Conservation (phyloP, 495 filamentous ascomycete genomes). For the Entonaema liquescens region DNA sequence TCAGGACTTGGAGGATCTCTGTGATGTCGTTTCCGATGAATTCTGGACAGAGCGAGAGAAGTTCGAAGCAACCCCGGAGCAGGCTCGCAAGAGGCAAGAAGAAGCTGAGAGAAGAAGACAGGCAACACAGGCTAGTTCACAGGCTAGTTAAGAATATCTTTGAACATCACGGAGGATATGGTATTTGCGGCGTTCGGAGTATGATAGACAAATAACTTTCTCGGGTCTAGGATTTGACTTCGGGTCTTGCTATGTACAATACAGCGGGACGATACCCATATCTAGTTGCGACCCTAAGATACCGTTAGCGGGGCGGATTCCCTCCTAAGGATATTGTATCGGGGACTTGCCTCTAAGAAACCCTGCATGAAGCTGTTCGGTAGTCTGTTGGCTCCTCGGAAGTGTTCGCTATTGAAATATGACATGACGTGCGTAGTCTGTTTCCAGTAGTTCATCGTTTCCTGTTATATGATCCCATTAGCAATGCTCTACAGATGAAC, state of each 20-base stretch:
- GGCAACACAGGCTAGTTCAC: background rate
- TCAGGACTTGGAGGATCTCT: slow-evolving; percentile 85
- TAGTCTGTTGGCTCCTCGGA: slow-evolving; percentile 72
- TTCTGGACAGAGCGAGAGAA: slow-evolving; percentile 73
- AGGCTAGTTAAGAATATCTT: slow-evolving; percentile 10
- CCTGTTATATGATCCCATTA: slow-evolving; percentile 59
- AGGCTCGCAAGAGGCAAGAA: slow-evolving; percentile 25
- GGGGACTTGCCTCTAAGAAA: slow-evolving; percentile 79
- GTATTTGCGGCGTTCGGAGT: slow-evolving; percentile 47
- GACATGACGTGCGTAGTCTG: slow-evolving; percentile 96
- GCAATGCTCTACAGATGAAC: background rate
- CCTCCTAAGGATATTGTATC: background rate
- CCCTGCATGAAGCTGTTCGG: slow-evolving; percentile 89
- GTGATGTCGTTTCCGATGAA: slow-evolving; percentile 88
- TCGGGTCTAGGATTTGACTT: slow-evolving; percentile 36
- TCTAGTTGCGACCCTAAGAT: slow-evolving; percentile 62
- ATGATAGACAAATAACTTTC: slow-evolving; percentile 32
- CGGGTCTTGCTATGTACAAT: slow-evolving; percentile 51
- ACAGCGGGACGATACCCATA: slow-evolving; percentile 27
- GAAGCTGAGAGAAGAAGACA: slow-evolving; percentile 17
- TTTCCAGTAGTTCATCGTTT: slow-evolving; percentile 99
- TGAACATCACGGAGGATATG: slow-evolving; percentile 20
- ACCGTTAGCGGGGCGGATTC: slow-evolving; percentile 27
- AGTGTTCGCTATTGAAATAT: slow-evolving; percentile 91
- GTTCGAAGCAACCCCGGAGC: slow-evolving; percentile 58